Percentiles rank a stretch among this genome's conserved stretches.
phyloP scores from a whole-genome alignment of 192 early-diverging fungal species.

The Umbelopsis isabellina region DNA sequence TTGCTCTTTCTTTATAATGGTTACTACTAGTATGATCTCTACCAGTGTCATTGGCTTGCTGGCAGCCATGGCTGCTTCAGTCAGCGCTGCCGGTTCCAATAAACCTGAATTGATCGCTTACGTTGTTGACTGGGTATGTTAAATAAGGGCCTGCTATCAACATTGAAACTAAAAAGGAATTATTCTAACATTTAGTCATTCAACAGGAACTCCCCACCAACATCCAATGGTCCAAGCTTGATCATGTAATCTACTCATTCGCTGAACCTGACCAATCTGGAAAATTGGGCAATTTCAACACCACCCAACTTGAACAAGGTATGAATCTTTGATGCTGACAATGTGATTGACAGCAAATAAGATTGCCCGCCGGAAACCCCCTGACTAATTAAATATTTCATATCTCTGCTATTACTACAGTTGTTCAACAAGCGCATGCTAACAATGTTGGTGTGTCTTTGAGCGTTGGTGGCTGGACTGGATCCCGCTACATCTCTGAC shows the following conservation, averaged over 20 bases:
- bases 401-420: not conserved
- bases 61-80: not conserved
- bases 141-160: not conserved
- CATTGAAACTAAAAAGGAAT: not conserved
- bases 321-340: not conserved
- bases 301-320: constrained; percentile 34
- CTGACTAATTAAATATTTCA: not conserved
- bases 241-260: constrained; percentile 64
- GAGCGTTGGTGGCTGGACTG: constrained; percentile 62
- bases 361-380: not conserved
- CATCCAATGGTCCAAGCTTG: constrained; percentile 45
- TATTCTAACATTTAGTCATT: not conserved
- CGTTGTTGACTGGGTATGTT: constrained; percentile 25
- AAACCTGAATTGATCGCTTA: constrained; percentile 3
- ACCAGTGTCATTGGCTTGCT: not conserved
- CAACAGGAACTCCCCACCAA: constrained; percentile 21
- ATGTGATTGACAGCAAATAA: not conserved
- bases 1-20: not conserved
- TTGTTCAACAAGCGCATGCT: constrained; percentile 40
- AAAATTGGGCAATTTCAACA: constrained; percentile 34
- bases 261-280: constrained; percentile 46
- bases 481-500: constrained; percentile 50
- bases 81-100: not conserved
- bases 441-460: constrained; percentile 42
- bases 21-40: not conserved